Evolutionary conservation across 208 protist species (phyloP), one percentile per base, ranked within the genome.

Genomic region (Angomonas ambiguus): DNA sequence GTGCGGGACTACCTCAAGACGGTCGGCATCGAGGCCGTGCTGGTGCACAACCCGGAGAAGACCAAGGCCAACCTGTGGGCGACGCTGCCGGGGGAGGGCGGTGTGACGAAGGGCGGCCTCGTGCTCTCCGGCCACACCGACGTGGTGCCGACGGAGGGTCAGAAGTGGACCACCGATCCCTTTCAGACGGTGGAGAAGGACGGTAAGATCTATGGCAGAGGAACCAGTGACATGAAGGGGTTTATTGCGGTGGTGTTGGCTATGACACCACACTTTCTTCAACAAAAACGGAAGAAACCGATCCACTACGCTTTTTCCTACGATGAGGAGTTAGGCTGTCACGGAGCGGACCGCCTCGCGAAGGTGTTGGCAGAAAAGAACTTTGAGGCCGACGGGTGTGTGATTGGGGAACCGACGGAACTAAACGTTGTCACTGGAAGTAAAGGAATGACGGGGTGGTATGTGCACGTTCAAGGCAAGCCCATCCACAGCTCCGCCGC

Each of bases 121-220:
- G 76, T 83, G 38, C 41, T 85, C 34, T 82, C 69, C 18, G 84
- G 80, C 27, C 76, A 87, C 75, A 92, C 77, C 4, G 81, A 92
- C 60, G 81, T 92, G 48, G 85, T 92, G 59, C 78, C 85, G 13
- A 79, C 85, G 58, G 77, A 77, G 41, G 85, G 82, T 34, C 85
- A 92, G 75, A 70, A 67, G 77, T 88, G 84, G 76, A 69, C 76
- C 69, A 80, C 48, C 48, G 80, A 85, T 64, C 74, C 84, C 2
- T 87, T 87, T 33, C 63, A 33, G 32, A 42, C 85, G 69, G 32
- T 45, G 8, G 58, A 63, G 58, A 27, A 27, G 66, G 78, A 63
- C 34, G 35, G 58, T 2, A 51, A 51, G 28, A 22, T 51, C 28
- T 63, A 51, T 27, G 30, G 58, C 32, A 69, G 73, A 32, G 78